Evolutionary conservation across 805 yeast genomes (phyloP).

Genomic region (Huiozyma sinensis): DNA sequence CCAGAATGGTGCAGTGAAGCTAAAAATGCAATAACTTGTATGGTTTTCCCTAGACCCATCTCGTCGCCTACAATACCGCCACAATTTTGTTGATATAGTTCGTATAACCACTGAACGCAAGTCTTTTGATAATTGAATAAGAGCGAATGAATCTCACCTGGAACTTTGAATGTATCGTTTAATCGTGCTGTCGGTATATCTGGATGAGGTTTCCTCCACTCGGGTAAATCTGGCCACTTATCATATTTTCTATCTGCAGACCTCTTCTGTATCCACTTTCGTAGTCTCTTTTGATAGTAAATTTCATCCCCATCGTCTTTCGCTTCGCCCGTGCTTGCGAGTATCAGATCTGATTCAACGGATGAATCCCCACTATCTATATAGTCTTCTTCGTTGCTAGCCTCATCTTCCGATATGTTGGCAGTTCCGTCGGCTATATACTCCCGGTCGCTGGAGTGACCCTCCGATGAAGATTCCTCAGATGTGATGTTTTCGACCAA

Average conservation of each 20-base stretch:
- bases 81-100: conserved; percentile 72
- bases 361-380: conserved; percentile 8
- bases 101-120: conserved; percentile 97
- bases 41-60: conserved; percentile 96
- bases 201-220: conserved; percentile 75
- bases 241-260: conserved; percentile 29
- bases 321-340: conserved; percentile 21
- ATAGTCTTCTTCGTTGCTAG: conserved; percentile 14
- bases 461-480: conserved; percentile 7
- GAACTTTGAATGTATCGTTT: conserved; percentile 59
- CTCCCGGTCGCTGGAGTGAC: conserved; percentile 12
- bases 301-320: conserved; percentile 75
- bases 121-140: conserved; percentile 91
- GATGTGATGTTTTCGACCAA: conserved; percentile 12
- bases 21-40: conserved; percentile 80
- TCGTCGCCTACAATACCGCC: conserved; percentile 98
- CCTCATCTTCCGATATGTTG: conserved; percentile 13
- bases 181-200: conserved; percentile 61
- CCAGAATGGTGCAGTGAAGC: conserved; percentile 86
- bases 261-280: conserved; percentile 49
- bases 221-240: conserved; percentile 28
- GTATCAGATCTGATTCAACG: conserved; percentile 13
- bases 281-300: conserved; percentile 49
- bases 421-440: not conserved
- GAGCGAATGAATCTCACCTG: conserved; percentile 83